Conservation (phyloP, 2,329 filamentous ascomycete genomes). For the Verticillium alfalfae region DNA sequence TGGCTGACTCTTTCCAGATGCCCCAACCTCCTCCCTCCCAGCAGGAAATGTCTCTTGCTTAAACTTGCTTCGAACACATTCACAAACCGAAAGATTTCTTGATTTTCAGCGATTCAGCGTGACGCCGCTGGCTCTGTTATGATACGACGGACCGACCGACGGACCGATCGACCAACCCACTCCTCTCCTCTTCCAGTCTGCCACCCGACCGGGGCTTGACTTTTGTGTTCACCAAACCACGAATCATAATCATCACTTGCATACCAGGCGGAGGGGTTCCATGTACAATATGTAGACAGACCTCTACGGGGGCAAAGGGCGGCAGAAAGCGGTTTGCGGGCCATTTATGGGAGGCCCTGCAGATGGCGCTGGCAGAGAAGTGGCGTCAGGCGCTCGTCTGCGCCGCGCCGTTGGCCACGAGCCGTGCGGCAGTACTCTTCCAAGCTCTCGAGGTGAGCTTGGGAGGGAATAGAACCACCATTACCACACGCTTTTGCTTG, state of each 20-base stretch:
- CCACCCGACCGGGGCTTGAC: neutral
- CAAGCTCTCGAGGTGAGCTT: neutral
- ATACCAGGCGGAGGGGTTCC: conserved; percentile 6
- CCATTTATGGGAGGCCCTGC: neutral
- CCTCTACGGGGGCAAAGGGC: neutral
- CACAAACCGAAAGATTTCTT: neutral
- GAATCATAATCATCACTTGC: conserved; percentile 6
- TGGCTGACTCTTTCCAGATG: conserved; percentile 15
- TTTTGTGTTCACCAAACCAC: conserved; percentile 4
- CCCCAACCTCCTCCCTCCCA: conserved; percentile 23
- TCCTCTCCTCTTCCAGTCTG: conserved; percentile 8
- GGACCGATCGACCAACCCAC: neutral
- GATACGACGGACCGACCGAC: neutral
- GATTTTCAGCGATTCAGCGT: neutral
- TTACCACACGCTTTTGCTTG: neutral
- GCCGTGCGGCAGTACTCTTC: neutral
- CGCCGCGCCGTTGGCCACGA: neutral
- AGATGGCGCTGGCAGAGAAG: conserved; percentile 1
- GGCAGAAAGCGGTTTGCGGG: neutral
- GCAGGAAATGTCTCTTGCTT: conserved; percentile 24
- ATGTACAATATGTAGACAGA: conserved; percentile 9
- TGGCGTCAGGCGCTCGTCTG: neutral
- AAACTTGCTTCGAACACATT: conserved; percentile 4
- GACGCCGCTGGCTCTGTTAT: neutral
- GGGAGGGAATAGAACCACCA: neutral